Conservation (phyloP, 2,329 filamentous ascomycete species). For the Sporothrix brasiliensis region DNA sequence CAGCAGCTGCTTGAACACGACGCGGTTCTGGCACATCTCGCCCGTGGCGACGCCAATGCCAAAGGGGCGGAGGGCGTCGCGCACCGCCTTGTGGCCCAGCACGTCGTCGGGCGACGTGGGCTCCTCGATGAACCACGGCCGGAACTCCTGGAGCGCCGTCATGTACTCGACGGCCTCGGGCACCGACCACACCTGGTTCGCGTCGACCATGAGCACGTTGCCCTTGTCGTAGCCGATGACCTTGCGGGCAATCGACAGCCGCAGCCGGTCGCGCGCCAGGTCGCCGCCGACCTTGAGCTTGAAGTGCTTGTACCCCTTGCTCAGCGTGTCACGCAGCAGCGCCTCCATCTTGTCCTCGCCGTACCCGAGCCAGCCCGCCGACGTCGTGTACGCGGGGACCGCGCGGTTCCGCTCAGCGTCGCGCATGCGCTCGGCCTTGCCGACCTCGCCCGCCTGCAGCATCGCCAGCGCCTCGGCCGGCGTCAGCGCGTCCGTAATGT, state of each 20-base stretch:
- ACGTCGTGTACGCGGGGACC: conserved; percentile 89
- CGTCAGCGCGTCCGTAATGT: conserved; percentile 91
- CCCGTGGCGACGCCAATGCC: conserved; percentile 86
- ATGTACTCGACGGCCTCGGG: conserved; percentile 88
- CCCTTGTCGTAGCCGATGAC: conserved; percentile 59
- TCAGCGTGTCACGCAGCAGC: conserved; percentile 72
- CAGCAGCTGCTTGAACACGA: conserved; percentile 91
- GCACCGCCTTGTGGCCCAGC: conserved; percentile 81
- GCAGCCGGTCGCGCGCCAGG: conserved; percentile 69
- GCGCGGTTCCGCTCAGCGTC: conserved; percentile 74
- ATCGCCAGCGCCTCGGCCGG: conserved; percentile 78
- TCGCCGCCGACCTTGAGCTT: conserved; percentile 85
- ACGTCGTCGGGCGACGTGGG: conserved; percentile 89
- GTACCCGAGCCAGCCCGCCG: conserved; percentile 90
- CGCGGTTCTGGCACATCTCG: conserved; percentile 94
- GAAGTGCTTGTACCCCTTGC: conserved; percentile 79
- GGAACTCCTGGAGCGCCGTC: conserved; percentile 77
- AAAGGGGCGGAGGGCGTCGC: conserved; percentile 73
- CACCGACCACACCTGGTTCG: conserved; percentile 91
- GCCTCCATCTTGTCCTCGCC: conserved; percentile 82
- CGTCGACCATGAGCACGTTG: conserved; percentile 89
- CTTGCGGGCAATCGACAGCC: conserved; percentile 73
- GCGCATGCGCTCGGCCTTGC: conserved; percentile 70
- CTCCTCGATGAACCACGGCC: conserved; percentile 94
- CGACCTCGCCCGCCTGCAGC: conserved; percentile 65